Conservation (phyloP, 75 land plant species). For the Pinus albicaulis region DNA sequence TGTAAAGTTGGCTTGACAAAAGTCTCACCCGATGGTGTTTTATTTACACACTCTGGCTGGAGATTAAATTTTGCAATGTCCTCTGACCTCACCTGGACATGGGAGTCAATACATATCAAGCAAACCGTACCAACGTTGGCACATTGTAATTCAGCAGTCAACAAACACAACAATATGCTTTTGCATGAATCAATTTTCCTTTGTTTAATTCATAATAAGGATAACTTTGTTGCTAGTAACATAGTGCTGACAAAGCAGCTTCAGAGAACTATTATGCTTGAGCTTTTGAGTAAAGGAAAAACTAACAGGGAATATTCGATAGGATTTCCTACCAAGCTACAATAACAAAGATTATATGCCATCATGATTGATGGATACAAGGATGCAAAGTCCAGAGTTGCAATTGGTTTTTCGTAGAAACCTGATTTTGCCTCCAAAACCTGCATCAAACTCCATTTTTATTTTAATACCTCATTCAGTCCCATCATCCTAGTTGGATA, state of each 20-base stretch:
- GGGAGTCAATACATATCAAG: background rate
- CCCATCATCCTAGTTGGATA: background rate
- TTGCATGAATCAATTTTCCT: background rate
- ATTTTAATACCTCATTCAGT: background rate
- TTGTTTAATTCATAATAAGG: background rate
- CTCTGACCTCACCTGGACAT: conserved; percentile 71
- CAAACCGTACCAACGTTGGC: too few species aligned
- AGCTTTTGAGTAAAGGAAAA: background rate
- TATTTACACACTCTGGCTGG: conserved; percentile 74
- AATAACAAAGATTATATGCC: conserved; percentile 99
- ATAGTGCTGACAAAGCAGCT: background rate
- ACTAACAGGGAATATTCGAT: background rate
- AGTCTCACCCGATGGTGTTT: conserved; percentile 93
- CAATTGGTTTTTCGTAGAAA: conserved; percentile 96
- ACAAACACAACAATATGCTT: background rate
- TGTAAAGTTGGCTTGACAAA: conserved; percentile 87
- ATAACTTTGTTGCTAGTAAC: background rate
- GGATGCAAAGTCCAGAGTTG: conserved; percentile 98
- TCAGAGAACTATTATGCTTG: background rate
- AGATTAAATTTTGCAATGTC: conserved; percentile 71
- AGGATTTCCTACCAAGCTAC: conserved; percentile 70
- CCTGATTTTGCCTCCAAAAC: conserved; percentile 92
- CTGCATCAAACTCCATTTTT: conserved; percentile 31
- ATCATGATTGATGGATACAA: conserved; percentile 99
- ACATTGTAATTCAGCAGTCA: background rate